Evolutionary conservation across 768 basidiomycete genomes (phyloP).

Genomic region (Lentinus brumalis): DNA sequence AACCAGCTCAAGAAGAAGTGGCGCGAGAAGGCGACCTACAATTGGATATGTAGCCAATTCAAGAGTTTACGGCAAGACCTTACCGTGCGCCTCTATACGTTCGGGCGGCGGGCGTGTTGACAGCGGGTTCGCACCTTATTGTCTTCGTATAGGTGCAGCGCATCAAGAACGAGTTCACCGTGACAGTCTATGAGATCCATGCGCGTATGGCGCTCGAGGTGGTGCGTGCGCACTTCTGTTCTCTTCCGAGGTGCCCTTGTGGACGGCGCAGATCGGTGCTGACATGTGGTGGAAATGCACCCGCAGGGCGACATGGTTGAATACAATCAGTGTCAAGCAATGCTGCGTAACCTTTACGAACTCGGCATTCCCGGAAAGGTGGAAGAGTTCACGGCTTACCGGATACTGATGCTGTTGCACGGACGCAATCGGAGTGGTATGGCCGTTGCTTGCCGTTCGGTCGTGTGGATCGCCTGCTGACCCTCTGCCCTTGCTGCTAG

Average conservation of each 20-base stretch:
- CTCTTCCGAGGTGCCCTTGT: not conserved
- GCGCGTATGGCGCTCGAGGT: constrained; percentile 95
- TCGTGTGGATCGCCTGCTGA: constrained; percentile 5
- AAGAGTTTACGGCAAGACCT: constrained; percentile 97
- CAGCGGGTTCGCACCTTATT: constrained; percentile 19
- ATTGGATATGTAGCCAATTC: constrained; percentile 97
- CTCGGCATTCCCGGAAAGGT: constrained; percentile 90
- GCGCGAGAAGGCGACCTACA: constrained; percentile 75
- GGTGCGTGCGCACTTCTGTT: constrained; percentile 44
- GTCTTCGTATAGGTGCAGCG: constrained; percentile 79
- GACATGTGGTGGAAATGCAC: constrained; percentile 3
- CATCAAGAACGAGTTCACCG: constrained; percentile 98
- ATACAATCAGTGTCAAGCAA: constrained; percentile 97
- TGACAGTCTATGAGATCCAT: constrained; percentile 97
- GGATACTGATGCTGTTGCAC: constrained; percentile 93
- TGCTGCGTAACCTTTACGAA: constrained; percentile 87
- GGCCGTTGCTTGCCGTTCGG: constrained; percentile 26
- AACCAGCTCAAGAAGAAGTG: constrained; percentile 85
- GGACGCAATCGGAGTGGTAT: constrained; percentile 91
- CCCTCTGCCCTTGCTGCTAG: constrained; percentile 42
- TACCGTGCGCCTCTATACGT: constrained; percentile 64
- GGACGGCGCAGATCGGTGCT: not conserved
- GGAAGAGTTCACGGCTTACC: constrained; percentile 96
- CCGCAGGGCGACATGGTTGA: constrained; percentile 93
- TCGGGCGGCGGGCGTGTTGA: constrained; percentile 12